Percentiles rank a stretch among this genome's conserved stretches.
Conservation (phyloP, 345 rosid species). For the Psidium guajava region DNA sequence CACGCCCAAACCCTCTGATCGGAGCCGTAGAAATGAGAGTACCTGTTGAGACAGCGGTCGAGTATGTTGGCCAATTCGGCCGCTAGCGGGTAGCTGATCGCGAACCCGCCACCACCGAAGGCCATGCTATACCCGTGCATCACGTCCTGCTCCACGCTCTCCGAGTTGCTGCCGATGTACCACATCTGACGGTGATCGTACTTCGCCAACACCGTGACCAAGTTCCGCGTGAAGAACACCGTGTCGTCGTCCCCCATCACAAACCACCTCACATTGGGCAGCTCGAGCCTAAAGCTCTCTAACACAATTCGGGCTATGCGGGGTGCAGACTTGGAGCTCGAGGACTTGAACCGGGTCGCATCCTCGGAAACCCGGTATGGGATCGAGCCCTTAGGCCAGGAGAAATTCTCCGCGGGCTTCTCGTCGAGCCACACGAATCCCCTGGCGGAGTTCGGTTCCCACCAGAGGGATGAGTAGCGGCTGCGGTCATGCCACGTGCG, state of each 20-base stretch:
- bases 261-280: slow-evolving; percentile 67
- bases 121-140: slow-evolving; percentile 77
- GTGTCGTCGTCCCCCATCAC: slow-evolving; percentile 96
- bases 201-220: slow-evolving; percentile 47
- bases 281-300: slow-evolving; percentile 38
- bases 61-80: slow-evolving; percentile 30
- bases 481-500: slow-evolving; percentile 53
- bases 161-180: slow-evolving; percentile 70
- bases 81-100: slow-evolving; percentile 59
- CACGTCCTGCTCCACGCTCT: slow-evolving; percentile 67
- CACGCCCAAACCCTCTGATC: slow-evolving; percentile 82
- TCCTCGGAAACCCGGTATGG: slow-evolving; percentile 45
- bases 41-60: slow-evolving; percentile 68
- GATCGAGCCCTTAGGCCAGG: background rate
- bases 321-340: slow-evolving; percentile 56
- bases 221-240: slow-evolving; percentile 51
- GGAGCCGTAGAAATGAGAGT: slow-evolving; percentile 64
- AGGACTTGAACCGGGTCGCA: slow-evolving; percentile 44
- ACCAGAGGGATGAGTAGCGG: slow-evolving; percentile 50
- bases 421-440: slow-evolving; percentile 67
- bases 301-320: slow-evolving; percentile 64
- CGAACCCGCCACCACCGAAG: slow-evolving; percentile 92
- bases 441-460: slow-evolving; percentile 39
- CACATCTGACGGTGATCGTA: slow-evolving; percentile 74
- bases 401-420: background rate